Percentiles rank a stretch among this genome's conserved stretches.
phyloP scores from a whole-genome alignment of 768 basidiomycete species.

The Candolleomyces aberdarensis region DNA sequence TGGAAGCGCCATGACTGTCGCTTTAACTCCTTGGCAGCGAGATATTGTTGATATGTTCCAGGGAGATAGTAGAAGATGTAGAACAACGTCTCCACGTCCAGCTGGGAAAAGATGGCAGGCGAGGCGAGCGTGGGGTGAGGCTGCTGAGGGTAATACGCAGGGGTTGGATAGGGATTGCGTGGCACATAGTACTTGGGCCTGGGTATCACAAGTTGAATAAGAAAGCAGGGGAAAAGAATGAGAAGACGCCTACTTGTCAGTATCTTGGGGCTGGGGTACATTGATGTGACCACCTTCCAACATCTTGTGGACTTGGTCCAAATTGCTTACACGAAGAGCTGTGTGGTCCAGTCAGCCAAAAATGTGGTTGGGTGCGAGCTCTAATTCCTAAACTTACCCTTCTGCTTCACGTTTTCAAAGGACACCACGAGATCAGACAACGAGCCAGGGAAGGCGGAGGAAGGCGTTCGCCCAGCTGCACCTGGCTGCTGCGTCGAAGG shows the following conservation, averaged over 20 bases:
- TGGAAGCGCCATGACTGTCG: slow-evolving; percentile 99
- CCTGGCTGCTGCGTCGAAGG: slow-evolving; percentile 50
- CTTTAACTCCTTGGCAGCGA: slow-evolving; percentile 96
- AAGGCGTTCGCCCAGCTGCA: slow-evolving; percentile 9
- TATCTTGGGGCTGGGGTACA: slow-evolving; percentile 90
- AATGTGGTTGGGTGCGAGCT: background rate
- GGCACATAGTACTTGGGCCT: slow-evolving; percentile 98
- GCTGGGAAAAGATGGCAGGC: slow-evolving; percentile 79
- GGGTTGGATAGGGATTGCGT: slow-evolving; percentile 87
- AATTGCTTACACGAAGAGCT: slow-evolving; percentile 80
- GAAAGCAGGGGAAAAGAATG: background rate
- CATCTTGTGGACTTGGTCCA: slow-evolving; percentile 89
- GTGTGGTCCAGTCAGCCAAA: slow-evolving; percentile 33
- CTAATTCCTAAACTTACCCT: slow-evolving; percentile 50
- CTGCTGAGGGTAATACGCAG: slow-evolving; percentile 90
- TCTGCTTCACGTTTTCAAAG: slow-evolving; percentile 96
- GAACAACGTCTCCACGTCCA: slow-evolving; percentile 96
- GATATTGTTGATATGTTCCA: slow-evolving; percentile 96
- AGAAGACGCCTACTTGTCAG: slow-evolving; percentile 72
- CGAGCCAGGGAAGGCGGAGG: slow-evolving; percentile 72
- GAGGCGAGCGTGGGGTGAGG: slow-evolving; percentile 80
- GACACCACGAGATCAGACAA: slow-evolving; percentile 91
- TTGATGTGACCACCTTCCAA: slow-evolving; percentile 88
- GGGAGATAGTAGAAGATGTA: slow-evolving; percentile 98
- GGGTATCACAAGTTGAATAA: slow-evolving; percentile 8